phyloP scores from a whole-genome alignment of 2,329 filamentous ascomycete species.

The Chrysoporthe austroafricana region DNA sequence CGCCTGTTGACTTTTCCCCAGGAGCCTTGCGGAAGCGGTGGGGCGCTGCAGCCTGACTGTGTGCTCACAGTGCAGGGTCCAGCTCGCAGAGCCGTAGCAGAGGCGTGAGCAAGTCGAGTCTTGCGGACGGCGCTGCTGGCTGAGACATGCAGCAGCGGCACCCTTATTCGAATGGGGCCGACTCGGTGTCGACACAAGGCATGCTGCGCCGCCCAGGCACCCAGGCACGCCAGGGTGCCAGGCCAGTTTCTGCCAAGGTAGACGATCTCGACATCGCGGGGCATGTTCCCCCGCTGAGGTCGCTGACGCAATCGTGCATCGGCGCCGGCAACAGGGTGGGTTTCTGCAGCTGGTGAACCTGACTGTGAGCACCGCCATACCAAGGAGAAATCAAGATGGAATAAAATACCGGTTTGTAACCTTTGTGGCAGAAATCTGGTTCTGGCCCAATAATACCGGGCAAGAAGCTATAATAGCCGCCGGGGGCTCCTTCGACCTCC shows the following conservation, averaged over 20 bases:
- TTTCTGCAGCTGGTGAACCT: not conserved
- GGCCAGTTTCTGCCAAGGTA: not conserved
- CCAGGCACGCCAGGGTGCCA: not conserved
- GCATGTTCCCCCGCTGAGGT: slow-evolving; percentile 6
- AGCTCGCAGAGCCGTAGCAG: not conserved
- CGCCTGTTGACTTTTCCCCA: not conserved
- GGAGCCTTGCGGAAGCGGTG: not conserved
- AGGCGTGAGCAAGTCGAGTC: not conserved
- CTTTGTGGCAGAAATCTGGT: too few species aligned
- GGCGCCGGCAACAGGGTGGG: not conserved
- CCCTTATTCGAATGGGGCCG: not conserved
- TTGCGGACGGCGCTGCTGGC: not conserved
- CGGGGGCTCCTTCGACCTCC: too few species aligned
- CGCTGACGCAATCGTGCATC: slow-evolving; percentile 15
- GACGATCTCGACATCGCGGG: slow-evolving; percentile 5
- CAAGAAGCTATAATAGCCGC: too few species aligned
- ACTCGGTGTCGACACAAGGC: not conserved
- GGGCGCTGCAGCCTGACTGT: not conserved
- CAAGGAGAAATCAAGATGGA: not conserved
- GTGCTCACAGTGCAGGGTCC: not conserved
- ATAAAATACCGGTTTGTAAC: not conserved
- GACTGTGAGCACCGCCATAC: not conserved
- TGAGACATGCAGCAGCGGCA: too few species aligned
- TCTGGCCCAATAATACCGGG: too few species aligned
- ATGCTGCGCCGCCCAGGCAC: not conserved